phyloP scores from a whole-genome alignment of 108 stramenopile genomes.

The Pseudonitzschia pungens region DNA sequence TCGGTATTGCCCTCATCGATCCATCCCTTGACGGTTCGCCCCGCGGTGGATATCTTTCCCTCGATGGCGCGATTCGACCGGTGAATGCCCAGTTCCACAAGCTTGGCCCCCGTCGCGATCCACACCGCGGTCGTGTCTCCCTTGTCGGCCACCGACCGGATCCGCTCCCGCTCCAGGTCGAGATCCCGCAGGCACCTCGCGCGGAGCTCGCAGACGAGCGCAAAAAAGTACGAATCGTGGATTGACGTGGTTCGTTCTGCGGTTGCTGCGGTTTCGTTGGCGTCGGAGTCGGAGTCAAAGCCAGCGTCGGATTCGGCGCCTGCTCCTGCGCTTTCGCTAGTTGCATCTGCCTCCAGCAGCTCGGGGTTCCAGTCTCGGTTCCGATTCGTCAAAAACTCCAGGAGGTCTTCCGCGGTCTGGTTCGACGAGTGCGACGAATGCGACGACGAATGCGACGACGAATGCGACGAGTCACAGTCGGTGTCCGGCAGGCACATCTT shows the following conservation, averaged over 20 bases:
- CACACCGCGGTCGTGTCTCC: slow-evolving; percentile 28
- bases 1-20: not conserved
- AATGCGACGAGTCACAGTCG: too few relatives aligned
- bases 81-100: slow-evolving; percentile 35
- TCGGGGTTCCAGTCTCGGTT: not conserved
- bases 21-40: not conserved
- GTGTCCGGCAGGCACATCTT: not conserved
- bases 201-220: slow-evolving; percentile 34
- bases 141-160: slow-evolving; percentile 19
- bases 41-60: slow-evolving; percentile 22
- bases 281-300: too few relatives aligned
- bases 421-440: too few relatives aligned
- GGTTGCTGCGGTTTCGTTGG: too few relatives aligned
- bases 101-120: slow-evolving; percentile 34
- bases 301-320: too few relatives aligned
- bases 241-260: too few relatives aligned
- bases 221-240: too few relatives aligned
- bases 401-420: not conserved
- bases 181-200: slow-evolving; percentile 21
- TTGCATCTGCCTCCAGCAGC: too few relatives aligned
- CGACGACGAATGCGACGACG: too few relatives aligned
- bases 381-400: not conserved
- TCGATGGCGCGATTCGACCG: slow-evolving; percentile 15
- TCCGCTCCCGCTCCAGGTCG: slow-evolving; percentile 21
- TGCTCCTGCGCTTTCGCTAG: too few relatives aligned